Conservation (phyloP, 495 filamentous ascomycete genomes). For the Polyplosphaeria fusca region DNA sequence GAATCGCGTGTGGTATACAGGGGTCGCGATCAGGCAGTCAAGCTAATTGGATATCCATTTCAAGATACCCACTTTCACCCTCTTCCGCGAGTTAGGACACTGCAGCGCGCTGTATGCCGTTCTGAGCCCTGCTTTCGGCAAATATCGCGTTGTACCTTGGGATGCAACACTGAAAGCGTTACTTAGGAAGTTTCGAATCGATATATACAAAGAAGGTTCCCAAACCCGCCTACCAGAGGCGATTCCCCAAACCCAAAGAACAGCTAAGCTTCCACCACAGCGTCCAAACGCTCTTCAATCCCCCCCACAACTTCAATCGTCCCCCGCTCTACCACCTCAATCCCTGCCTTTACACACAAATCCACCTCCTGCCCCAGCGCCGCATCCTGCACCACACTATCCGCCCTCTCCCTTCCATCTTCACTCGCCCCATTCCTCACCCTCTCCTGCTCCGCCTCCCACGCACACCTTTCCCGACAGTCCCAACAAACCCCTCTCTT, state of each 20-base stretch:
- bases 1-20: no score
- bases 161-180: no score
- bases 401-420: constrained; percentile 7
- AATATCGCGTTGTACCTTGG: no score
- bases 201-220: constrained; percentile 18
- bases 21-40: no score
- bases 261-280: not conserved
- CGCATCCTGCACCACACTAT: constrained; percentile 20
- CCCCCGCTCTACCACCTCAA: constrained; percentile 3
- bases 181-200: no score
- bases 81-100: no score
- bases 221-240: constrained; percentile 1
- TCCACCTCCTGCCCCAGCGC: constrained; percentile 8
- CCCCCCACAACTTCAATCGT: constrained; percentile 9
- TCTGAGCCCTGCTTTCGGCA: no score
- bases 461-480: constrained; percentile 20
- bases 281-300: constrained; percentile 13
- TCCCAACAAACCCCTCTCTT: constrained; percentile 26
- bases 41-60: no score
- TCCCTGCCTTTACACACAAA: constrained; percentile 13
- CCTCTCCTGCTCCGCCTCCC: constrained; percentile 14
- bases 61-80: no score
- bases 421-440: not conserved
- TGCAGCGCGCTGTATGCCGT: no score
- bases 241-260: not conserved